phyloP scores from a whole-genome alignment of 805 yeast genomes.

The Candida khao-thaluensis region DNA sequence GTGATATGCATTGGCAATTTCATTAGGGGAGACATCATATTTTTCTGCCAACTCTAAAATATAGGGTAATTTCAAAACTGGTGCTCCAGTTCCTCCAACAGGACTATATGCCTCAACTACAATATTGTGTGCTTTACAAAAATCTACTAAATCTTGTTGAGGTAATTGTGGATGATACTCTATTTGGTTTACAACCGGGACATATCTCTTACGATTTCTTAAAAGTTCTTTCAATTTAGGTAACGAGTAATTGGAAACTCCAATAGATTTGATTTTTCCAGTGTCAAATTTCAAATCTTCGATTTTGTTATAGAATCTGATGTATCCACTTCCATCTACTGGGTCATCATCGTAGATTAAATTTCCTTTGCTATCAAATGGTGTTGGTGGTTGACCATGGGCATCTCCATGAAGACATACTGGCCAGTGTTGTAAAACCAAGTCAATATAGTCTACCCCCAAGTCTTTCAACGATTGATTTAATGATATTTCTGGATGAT shows the following conservation, averaged over 20 bases:
- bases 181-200: constrained; percentile 35
- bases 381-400: constrained; percentile 37
- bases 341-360: constrained; percentile 36
- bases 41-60: constrained; percentile 56
- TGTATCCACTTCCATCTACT: constrained; percentile 29
- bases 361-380: constrained; percentile 37
- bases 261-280: constrained; percentile 34
- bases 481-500: constrained; percentile 41
- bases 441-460: constrained; percentile 46
- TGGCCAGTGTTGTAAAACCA: constrained; percentile 53
- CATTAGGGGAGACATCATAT: constrained; percentile 52
- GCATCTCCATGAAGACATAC: constrained; percentile 40
- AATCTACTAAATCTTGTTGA: constrained; percentile 41
- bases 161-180: constrained; percentile 39
- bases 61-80: constrained; percentile 51
- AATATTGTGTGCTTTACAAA: constrained; percentile 36
- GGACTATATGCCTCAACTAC: constrained; percentile 58
- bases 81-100: constrained; percentile 65
- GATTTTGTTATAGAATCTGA: constrained; percentile 28
- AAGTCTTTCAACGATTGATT: constrained; percentile 39
- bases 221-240: constrained; percentile 28
- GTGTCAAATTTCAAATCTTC: constrained; percentile 29
- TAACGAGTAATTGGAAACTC: constrained; percentile 36
- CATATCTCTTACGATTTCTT: constrained; percentile 20
- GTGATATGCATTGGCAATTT: constrained; percentile 60